phyloP scores from a whole-genome alignment of 139 green algal genomes.

The Edaphochlamys debaryana region DNA sequence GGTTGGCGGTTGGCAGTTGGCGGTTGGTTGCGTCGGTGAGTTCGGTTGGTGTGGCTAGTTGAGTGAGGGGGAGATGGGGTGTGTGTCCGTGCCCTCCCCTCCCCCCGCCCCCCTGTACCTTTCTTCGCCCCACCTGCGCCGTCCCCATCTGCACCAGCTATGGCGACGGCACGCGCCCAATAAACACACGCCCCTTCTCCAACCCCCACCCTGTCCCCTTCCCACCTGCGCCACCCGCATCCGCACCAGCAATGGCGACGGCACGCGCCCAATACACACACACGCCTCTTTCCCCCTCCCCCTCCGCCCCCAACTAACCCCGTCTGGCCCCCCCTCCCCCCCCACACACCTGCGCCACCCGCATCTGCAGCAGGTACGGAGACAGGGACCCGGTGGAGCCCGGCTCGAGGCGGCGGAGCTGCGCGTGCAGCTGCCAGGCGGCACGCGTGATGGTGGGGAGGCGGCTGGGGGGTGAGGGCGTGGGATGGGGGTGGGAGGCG shows the following conservation, averaged over 20 bases:
- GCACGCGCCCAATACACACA: too few relatives aligned
- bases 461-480: too few relatives aligned
- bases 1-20: too few relatives aligned
- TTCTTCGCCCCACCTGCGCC: slow-evolving; percentile 12
- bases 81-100: not conserved
- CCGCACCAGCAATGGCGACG: slow-evolving; percentile 39
- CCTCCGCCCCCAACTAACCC: too few relatives aligned
- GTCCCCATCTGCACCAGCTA: slow-evolving; percentile 43
- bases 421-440: slow-evolving; percentile 41
- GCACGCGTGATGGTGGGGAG: slow-evolving; percentile 36
- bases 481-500: too few relatives aligned
- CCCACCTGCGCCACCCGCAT: slow-evolving; percentile 34
- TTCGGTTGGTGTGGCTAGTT: too few relatives aligned
- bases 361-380: slow-evolving; percentile 45
- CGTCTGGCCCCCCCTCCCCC: not conserved
- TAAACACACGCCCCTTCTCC: too few relatives aligned
- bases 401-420: slow-evolving; percentile 33
- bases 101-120: not conserved
- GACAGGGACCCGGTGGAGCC: slow-evolving; percentile 3
- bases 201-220: too few relatives aligned
- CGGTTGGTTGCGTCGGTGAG: too few relatives aligned
- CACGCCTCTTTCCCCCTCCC: too few relatives aligned
- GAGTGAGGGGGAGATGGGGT: too few relatives aligned
- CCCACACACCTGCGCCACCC: slow-evolving; percentile 42
- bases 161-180: too few relatives aligned